Evolutionary conservation across 768 basidiomycete species (phyloP).

Genomic region (Suillus placidus): DNA sequence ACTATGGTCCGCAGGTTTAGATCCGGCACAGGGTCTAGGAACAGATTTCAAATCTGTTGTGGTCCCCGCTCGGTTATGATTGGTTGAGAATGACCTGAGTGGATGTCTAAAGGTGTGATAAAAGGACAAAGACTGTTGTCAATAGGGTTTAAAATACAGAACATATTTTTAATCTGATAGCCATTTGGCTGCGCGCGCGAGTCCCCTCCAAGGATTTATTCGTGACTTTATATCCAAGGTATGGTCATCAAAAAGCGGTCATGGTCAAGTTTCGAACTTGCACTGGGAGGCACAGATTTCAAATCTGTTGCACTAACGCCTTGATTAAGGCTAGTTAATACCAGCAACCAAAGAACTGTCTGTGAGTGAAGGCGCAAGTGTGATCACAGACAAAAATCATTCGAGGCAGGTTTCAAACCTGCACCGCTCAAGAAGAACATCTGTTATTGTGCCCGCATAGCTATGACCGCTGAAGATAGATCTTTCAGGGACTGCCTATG

Average conservation of each 20-base stretch:
- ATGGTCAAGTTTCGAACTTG: background rate
- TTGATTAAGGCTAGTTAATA: background rate
- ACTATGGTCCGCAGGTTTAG: background rate
- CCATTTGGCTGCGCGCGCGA: no score
- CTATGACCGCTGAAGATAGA: no score
- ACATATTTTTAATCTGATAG: no score
- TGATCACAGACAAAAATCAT: no score
- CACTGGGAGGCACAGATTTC: background rate
- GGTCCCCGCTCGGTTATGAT: background rate
- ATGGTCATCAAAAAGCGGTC: background rate
- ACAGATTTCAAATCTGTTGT: background rate
- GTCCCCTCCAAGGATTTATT: no score
- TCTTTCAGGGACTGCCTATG: background rate
- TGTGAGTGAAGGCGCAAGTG: background rate
- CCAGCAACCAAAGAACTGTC: background rate
- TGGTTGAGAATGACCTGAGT: background rate
- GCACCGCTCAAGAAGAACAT: no score
- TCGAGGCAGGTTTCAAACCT: no score
- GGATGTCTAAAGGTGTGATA: no score
- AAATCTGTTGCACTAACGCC: background rate
- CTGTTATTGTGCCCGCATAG: no score
- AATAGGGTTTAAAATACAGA: no score
- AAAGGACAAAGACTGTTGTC: no score
- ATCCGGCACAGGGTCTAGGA: background rate
- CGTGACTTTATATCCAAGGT: background rate